Evolutionary conservation across 1,284 basidiomycete genomes (phyloP), one percentile per base, ranked within the genome.

Genomic region (Flammula alnicola): DNA sequence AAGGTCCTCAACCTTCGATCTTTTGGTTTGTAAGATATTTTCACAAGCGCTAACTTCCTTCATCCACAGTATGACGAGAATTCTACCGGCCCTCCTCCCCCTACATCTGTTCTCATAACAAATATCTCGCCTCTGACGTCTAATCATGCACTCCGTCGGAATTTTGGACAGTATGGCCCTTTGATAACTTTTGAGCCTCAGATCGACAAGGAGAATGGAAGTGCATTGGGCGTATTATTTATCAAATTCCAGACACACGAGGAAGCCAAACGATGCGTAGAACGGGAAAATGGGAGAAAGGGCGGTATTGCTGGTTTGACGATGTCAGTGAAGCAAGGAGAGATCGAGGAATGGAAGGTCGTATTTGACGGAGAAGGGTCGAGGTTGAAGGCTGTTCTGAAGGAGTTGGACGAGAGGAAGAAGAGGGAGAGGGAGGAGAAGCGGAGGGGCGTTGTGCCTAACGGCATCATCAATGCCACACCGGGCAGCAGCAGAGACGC

Each of bases 161-260:
- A 89, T 62, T 88, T 97, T 63, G 68, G 77, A 3, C 62, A 72
- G 8, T 80, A 91, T 61, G 95, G 95, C 1, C 66, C 74, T 9
- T 77, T 96, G 59, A 62, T 77, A 8, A 80, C 84, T 9, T 86
- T 91, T 49, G 89, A 95, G 56, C 81, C 88, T 29, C 91, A 95
- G 64, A 81, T 90, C 53, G 91, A 97, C 70, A 79, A 81, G 39
- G 78, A 80, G 44, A 93, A 86, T 16, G 94, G 94, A 10, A 86
- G 84, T 54, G 83, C 88, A 11, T 78, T 98, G 3, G 95, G 95
- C 5, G 84, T 98, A 32, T 84, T 91, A 44, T 85, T 83, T 63
- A 79, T 98, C 60, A 84, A 81, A 54, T 98, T 81, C 65, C 67
- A 63, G 6, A 69, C 73, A 0, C 78, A 81, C 51, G 81, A 83